phyloP scores from a whole-genome alignment of 768 basidiomycete species.

The Fistulinella prunicolor region DNA sequence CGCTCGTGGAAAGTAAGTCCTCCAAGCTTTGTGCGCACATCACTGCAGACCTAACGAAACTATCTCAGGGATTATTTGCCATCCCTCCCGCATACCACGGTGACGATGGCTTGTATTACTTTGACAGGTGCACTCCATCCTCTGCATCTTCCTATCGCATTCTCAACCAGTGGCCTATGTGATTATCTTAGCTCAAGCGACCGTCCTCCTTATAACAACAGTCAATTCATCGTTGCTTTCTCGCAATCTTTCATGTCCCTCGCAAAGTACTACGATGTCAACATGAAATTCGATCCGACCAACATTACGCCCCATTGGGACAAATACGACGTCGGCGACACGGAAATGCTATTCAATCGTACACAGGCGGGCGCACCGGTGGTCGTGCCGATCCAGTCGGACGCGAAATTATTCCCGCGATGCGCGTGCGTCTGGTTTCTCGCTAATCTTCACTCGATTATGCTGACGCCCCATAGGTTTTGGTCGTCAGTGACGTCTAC shows the following conservation, averaged over 20 bases:
- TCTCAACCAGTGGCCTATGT: neutral
- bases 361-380: conserved; percentile 2
- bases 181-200: neutral
- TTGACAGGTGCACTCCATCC: conserved; percentile 22
- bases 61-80: conserved; percentile 29
- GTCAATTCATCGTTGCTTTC: conserved; percentile 30
- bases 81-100: conserved; percentile 32
- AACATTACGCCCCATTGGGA: conserved; percentile 19
- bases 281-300: conserved; percentile 13
- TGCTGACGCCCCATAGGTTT: conserved; percentile 5
- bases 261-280: conserved; percentile 21
- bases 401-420: conserved; percentile 1
- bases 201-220: conserved; percentile 20
- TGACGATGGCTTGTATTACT: conserved; percentile 40
- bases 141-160: neutral
- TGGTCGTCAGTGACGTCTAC: conserved; percentile 9
- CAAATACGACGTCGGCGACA: neutral
- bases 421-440: conserved; percentile 11
- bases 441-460: neutral
- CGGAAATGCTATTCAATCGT: conserved; percentile 20
- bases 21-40: conserved; percentile 17
- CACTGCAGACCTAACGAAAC: neutral
- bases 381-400: conserved; percentile 1
- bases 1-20: conserved; percentile 32
- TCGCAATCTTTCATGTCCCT: conserved; percentile 25